These are phyloP conservation scores for Cyclaneusma minus DNA, from an alignment of 2,329 filamentous ascomycete species.

Conservation along the genomic window DNA sequence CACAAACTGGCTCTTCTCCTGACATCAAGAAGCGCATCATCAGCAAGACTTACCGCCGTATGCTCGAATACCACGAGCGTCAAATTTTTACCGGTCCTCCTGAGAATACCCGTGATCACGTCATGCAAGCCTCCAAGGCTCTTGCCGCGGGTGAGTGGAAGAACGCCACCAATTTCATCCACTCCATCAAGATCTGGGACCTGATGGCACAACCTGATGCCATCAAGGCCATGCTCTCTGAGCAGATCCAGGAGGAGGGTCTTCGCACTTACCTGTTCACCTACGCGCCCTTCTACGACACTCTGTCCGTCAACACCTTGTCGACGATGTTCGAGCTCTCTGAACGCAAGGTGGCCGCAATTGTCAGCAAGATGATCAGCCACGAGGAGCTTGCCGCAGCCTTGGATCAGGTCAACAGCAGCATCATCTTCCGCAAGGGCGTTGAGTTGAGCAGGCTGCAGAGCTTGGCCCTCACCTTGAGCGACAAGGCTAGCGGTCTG, in stretches of 20 bases:
- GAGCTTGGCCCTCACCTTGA: constrained; percentile 82
- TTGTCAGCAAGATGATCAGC: constrained; percentile 98
- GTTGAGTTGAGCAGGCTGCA: constrained; percentile 94
- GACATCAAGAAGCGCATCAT: constrained; percentile 96
- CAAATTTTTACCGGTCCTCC: constrained; percentile 98
- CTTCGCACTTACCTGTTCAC: constrained; percentile 98
- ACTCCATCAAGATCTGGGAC: constrained; percentile 99
- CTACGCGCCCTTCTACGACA: constrained; percentile 98
- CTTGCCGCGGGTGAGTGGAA: constrained; percentile 97
- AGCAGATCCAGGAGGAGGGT: constrained; percentile 97
- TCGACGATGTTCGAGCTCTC: constrained; percentile 92
- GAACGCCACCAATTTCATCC: constrained; percentile 84
- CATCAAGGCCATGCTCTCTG: constrained; percentile 94
- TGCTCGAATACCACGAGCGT: constrained; percentile 98
- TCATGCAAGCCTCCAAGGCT: constrained; percentile 98
- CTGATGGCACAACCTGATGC: constrained; percentile 83
- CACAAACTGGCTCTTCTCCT: constrained; percentile 89
- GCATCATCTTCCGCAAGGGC: constrained; percentile 98
- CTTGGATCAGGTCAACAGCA: constrained; percentile 92
- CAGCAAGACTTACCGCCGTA: constrained; percentile 97
- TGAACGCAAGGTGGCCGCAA: constrained; percentile 77
- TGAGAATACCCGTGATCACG: constrained; percentile 96
- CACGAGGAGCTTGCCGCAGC: constrained; percentile 95
- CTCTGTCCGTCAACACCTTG: constrained; percentile 71
- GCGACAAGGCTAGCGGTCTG: constrained; percentile 88